These are phyloP conservation scores for Chamaecyparis obtusa DNA, from an alignment of 75 land plant genomes.

Conservation along the genomic window DNA sequence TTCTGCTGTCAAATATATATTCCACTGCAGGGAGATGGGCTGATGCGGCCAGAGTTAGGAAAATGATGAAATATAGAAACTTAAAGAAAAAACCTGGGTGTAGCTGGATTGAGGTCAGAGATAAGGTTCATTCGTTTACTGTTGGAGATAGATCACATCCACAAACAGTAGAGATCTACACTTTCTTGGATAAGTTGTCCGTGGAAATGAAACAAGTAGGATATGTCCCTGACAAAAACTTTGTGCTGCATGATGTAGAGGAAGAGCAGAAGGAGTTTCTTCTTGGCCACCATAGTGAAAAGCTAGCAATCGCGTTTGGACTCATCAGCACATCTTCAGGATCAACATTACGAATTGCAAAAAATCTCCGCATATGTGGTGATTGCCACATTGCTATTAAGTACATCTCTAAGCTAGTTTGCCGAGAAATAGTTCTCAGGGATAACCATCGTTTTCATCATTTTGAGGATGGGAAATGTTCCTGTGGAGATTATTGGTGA, in stretches of 20 bases:
- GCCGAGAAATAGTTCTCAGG: constrained; percentile 1
- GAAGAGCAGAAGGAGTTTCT: constrained; percentile 4
- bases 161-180: constrained; percentile 3
- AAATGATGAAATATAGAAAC: not conserved
- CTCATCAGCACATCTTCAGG: not conserved
- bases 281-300: constrained; percentile 2
- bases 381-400: constrained; percentile 8
- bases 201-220: not conserved
- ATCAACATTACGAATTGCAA: not conserved
- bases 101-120: constrained; percentile 6
- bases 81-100: constrained; percentile 5
- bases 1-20: constrained; percentile 18
- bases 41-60: constrained; percentile 5
- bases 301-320: not conserved
- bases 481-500: constrained; percentile 5
- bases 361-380: constrained; percentile 5
- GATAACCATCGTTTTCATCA: constrained; percentile 7
- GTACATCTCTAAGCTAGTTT: constrained; percentile 2
- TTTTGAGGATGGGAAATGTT: constrained; percentile 1
- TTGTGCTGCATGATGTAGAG: constrained; percentile 8
- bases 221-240: not conserved
- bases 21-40: constrained; percentile 1
- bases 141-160: constrained; percentile 8
- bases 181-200: not conserved
- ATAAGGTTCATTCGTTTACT: not conserved